These are phyloP conservation scores for Scedosporium dehoogii DNA, from an alignment of 2,329 filamentous ascomycete species.

Conservation along the genomic window DNA sequence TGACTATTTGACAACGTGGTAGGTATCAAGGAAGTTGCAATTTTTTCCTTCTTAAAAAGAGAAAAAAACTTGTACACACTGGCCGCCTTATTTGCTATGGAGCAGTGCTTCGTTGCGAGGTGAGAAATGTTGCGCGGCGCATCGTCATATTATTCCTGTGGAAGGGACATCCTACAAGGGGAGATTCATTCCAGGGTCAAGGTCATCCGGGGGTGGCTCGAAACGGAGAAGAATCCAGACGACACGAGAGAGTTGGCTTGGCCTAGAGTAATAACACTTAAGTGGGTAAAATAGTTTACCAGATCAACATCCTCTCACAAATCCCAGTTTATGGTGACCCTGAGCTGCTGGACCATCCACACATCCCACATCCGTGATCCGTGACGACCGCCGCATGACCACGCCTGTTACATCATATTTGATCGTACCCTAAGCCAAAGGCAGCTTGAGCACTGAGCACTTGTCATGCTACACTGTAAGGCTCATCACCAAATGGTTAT, in stretches of 20 bases:
- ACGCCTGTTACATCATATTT: background rate
- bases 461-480: background rate
- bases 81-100: background rate
- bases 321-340: background rate
- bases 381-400: background rate
- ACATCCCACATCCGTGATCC: background rate
- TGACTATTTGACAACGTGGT: background rate
- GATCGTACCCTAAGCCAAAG: background rate
- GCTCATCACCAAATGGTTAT: background rate
- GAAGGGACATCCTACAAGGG: background rate
- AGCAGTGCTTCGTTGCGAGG: background rate
- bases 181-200: too few relatives aligned
- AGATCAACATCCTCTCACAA: background rate
- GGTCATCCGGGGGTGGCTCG: too few relatives aligned
- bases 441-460: background rate
- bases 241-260: background rate
- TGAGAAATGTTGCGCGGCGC: background rate
- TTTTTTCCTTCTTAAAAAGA: background rate
- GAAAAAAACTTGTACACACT: background rate
- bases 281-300: background rate
- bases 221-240: background rate
- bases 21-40: background rate
- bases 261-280: background rate
- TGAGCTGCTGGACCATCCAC: too few relatives aligned
- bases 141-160: background rate